Evolutionary conservation across 2,329 filamentous ascomycete species (phyloP).

Genomic region (Clarireedia monteithiana): DNA sequence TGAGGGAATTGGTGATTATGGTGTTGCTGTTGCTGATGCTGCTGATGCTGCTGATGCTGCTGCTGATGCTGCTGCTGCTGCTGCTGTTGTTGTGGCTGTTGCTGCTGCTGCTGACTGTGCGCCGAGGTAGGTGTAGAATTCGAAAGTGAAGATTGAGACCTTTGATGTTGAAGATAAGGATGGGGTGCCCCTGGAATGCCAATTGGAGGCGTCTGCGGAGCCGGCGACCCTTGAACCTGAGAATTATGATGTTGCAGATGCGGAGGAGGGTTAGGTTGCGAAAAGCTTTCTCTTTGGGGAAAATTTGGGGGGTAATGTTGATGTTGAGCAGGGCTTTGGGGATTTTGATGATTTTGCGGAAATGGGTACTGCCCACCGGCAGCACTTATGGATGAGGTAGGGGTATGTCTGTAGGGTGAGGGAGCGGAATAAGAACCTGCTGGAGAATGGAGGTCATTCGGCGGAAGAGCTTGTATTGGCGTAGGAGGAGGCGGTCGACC

Average conservation of each 20-base stretch:
- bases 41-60: slow-evolving; percentile 17
- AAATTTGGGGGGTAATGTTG: slow-evolving; percentile 25
- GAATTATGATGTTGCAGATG: slow-evolving; percentile 26
- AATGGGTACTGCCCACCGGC: slow-evolving; percentile 26
- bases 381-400: slow-evolving; percentile 22
- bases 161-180: slow-evolving; percentile 33
- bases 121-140: slow-evolving; percentile 54
- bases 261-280: slow-evolving; percentile 19
- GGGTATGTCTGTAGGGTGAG: slow-evolving; percentile 29
- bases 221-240: slow-evolving; percentile 23
- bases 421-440: slow-evolving; percentile 30
- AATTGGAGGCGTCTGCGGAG: slow-evolving; percentile 29
- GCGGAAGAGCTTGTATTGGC: slow-evolving; percentile 34
- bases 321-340: slow-evolving; percentile 28
- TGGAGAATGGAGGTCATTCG: slow-evolving; percentile 35
- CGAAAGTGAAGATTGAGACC: slow-evolving; percentile 52
- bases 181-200: slow-evolving; percentile 26
- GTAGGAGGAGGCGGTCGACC: slow-evolving; percentile 31
- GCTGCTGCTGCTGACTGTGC: slow-evolving; percentile 49
- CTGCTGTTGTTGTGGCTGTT: slow-evolving; percentile 16
- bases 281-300: slow-evolving; percentile 24
- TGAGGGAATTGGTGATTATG: slow-evolving; percentile 36
- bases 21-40: slow-evolving; percentile 14
- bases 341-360: slow-evolving; percentile 24
- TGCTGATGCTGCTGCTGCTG: slow-evolving; percentile 41